Conservation (phyloP, 1,284 basidiomycete genomes). For the Inonotus obliquus region DNA sequence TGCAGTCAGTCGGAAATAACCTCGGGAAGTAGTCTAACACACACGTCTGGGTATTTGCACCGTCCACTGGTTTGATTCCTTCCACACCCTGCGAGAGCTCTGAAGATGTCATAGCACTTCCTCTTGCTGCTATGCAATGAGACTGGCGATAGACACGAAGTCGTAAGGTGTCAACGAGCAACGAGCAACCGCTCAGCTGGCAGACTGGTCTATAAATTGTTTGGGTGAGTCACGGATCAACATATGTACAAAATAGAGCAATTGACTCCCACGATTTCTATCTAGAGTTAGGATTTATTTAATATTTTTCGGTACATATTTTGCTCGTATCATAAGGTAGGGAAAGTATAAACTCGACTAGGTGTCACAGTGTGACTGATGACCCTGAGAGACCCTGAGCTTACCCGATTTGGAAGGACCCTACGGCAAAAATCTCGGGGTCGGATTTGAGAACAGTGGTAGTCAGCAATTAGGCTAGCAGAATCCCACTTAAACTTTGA, state of each 20-base stretch:
- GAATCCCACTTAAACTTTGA: too few relatives aligned
- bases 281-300: too few relatives aligned
- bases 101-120: neutral
- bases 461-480: too few relatives aligned
- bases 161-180: neutral
- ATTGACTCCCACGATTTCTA: too few relatives aligned
- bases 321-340: too few relatives aligned
- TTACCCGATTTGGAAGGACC: too few relatives aligned
- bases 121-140: neutral
- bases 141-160: neutral
- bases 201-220: neutral
- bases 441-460: too few relatives aligned
- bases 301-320: too few relatives aligned
- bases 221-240: neutral
- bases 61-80: neutral
- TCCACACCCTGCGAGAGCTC: slow-evolving; percentile 1
- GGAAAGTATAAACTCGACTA: too few relatives aligned
- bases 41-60: slow-evolving; percentile 7
- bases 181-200: neutral
- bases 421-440: too few relatives aligned
- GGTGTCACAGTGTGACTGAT: too few relatives aligned
- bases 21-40: neutral
- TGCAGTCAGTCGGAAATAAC: neutral
- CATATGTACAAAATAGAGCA: neutral
- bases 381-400: too few relatives aligned